Base-by-base conservation (phyloP, 2,329 filamentous ascomycete species). In the Talaromyces albobiverticillius region DNA sequence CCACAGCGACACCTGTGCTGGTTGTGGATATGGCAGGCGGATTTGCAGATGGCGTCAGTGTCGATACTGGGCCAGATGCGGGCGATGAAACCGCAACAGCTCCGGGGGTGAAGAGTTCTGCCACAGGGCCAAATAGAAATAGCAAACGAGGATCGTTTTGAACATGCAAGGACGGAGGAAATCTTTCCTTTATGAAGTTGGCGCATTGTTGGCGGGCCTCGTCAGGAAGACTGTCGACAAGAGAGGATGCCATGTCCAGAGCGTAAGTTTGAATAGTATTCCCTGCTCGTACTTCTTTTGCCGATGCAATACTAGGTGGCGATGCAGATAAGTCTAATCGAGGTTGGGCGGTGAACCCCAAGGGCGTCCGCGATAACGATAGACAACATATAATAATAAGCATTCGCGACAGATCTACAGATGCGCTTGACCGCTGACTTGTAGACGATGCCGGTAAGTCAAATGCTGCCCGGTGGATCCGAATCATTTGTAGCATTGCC, bases 171-270 rank as follows among this genome's bases (percentile, higher is more conserved):
- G 71, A 72, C 3, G 67, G 65, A 0, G 72, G 69, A 32, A 68
- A 74, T 55, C 68, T 70, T 38, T 77, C 76, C 51, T 67, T 72
- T 29, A 77, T 62, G 36, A 75, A 71, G 18, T 71, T 70, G 11
- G 66, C 67, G 52, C 74, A 75, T 48, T 75, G 69, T 14, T 71
- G 62, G 11, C 73, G 71, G 22, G 68, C 65, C 47, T 78, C 75
- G 36, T 77, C 73, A 14, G 72, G 68, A 51, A 77, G 69, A 14
- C 68, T 67, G 53, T 79, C 76, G 26, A 75, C 66, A 3, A 78
- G 63, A 10, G 71, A 70, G 9, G 74, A 70, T 10, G 75, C 74
- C 13, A 77, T 72, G 55, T 78, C 76, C 13, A 77, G 62, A 11
- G 74, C 69, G 38, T 76, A 70, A 6, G 70, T 69, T 54, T 72